Evolutionary conservation across 1,284 basidiomycete genomes (phyloP).

Genomic region (Trametes sp.): DNA sequence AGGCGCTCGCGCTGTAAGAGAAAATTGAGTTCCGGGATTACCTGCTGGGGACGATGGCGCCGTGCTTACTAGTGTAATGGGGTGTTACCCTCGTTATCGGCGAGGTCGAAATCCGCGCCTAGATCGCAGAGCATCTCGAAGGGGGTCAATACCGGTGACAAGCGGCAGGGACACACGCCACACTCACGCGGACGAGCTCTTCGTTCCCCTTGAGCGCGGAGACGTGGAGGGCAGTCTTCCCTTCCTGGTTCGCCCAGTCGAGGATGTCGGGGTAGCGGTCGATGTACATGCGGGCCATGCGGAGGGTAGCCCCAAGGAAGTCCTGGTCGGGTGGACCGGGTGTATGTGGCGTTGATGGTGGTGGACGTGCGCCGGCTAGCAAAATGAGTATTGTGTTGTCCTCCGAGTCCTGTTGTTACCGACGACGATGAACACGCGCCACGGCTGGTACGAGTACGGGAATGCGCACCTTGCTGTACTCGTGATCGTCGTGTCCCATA

Average conservation of each 20-base stretch:
- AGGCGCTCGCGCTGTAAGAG: slow-evolving; percentile 75
- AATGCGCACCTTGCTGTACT: slow-evolving; percentile 80
- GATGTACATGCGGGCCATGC: slow-evolving; percentile 84
- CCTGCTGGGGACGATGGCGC: slow-evolving; percentile 15
- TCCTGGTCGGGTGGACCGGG: slow-evolving; percentile 61
- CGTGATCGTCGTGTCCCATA: slow-evolving; percentile 89
- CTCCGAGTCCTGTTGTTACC: slow-evolving; percentile 73
- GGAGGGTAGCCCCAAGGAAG: slow-evolving; percentile 70
- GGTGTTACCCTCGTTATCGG: slow-evolving; percentile 92
- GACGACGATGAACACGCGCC: slow-evolving; percentile 9
- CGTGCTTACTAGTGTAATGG: slow-evolving; percentile 87
- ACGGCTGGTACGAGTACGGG: slow-evolving; percentile 1
- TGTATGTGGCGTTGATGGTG: slow-evolving; percentile 54
- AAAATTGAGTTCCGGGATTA: slow-evolving; percentile 25
- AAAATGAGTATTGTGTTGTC: slow-evolving; percentile 91
- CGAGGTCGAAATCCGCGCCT: slow-evolving; percentile 86
- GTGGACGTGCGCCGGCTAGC: slow-evolving; percentile 78
- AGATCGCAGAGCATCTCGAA: slow-evolving; percentile 86
- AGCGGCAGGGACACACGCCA: slow-evolving; percentile 34
- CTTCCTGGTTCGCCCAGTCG: slow-evolving; percentile 90
- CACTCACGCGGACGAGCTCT: slow-evolving; percentile 81
- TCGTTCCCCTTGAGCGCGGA: slow-evolving; percentile 91
- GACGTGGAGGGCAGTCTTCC: slow-evolving; percentile 90
- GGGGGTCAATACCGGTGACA: slow-evolving; percentile 22
- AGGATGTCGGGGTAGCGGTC: slow-evolving; percentile 85